Conservation (phyloP, 305 asterid species). For the Rubia occidens region DNA sequence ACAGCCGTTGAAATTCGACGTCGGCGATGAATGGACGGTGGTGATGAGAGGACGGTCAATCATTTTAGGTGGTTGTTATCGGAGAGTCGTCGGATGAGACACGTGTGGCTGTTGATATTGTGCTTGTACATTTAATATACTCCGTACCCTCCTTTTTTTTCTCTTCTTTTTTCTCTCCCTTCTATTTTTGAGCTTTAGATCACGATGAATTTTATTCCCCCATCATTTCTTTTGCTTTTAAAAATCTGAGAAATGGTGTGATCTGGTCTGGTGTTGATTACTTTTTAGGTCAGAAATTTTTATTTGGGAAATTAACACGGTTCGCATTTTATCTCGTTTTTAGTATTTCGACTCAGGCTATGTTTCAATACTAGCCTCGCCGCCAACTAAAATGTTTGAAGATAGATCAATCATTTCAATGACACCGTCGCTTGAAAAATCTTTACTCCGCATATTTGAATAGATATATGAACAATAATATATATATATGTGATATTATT, state of each 20-base stretch:
- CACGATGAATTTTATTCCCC: not conserved
- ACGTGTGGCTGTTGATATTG: constrained; percentile 9
- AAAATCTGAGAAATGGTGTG: constrained; percentile 7
- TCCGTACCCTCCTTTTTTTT: not conserved
- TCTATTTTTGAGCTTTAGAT: not conserved
- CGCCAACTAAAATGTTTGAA: too few species aligned
- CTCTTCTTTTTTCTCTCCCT: not conserved
- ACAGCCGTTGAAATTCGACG: constrained; percentile 9
- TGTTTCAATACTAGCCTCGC: too few species aligned
- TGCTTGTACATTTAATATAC: constrained; percentile 12
- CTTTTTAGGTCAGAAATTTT: not conserved
- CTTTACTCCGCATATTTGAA: too few species aligned
- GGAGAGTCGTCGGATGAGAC: not conserved
- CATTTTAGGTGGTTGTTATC: not conserved
- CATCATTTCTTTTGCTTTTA: not conserved
- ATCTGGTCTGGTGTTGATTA: constrained; percentile 9
- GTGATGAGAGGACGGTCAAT: not conserved
- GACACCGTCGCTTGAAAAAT: too few species aligned
- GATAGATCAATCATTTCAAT: too few species aligned
- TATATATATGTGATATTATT: too few species aligned
- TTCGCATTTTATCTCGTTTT: not conserved
- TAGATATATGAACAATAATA: too few species aligned
- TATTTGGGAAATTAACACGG: too few species aligned
- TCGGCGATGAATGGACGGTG: not conserved
- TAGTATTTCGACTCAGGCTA: too few species aligned